These are phyloP conservation scores for Verbena officinalis DNA, from an alignment of 257 asterid species.

Conservation along the genomic window DNA sequence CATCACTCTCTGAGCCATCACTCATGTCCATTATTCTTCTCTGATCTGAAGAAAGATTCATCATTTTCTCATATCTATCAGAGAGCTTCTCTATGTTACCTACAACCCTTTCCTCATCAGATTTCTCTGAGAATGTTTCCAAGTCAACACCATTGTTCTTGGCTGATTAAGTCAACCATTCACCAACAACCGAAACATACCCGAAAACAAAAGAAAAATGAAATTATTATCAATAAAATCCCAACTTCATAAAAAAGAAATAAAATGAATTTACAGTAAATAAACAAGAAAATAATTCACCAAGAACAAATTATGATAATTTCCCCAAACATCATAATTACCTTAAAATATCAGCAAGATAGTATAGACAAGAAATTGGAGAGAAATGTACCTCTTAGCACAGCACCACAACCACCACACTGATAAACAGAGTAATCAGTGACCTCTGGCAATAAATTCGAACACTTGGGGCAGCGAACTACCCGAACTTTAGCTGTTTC, in stretches of 20 bases:
- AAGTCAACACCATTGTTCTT: conserved; percentile 59
- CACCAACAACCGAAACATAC: conserved; percentile 13
- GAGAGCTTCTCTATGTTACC: conserved; percentile 38
- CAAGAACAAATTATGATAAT: conserved; percentile 28
- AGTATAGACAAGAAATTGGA: conserved; percentile 6
- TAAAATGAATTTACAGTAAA: background rate
- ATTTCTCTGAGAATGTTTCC: conserved; percentile 57
- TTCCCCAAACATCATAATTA: conserved; percentile 4
- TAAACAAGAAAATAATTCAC: background rate
- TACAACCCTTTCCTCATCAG: conserved; percentile 53
- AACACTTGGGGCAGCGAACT: conserved; percentile 88
- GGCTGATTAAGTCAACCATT: conserved; percentile 54
- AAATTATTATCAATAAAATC: conserved; percentile 23
- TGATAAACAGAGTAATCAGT: conserved; percentile 69
- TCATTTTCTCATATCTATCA: conserved; percentile 46
- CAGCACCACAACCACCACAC: conserved; percentile 92
- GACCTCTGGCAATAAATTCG: conserved; percentile 74
- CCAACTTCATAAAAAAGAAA: conserved; percentile 5
- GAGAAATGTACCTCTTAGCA: conserved; percentile 58
- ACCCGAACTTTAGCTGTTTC: conserved; percentile 73
- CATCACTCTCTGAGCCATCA: conserved; percentile 61
- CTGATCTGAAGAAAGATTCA: conserved; percentile 39
- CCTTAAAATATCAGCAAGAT: conserved; percentile 16
- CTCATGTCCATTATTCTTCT: conserved; percentile 42
- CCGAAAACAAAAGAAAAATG: background rate